A percentile compares a stretch with the other conserved stretches of the same genome.
Evolutionary conservation across 1,284 basidiomycete species (phyloP).

Genomic region (Boletellus deceptivus): DNA sequence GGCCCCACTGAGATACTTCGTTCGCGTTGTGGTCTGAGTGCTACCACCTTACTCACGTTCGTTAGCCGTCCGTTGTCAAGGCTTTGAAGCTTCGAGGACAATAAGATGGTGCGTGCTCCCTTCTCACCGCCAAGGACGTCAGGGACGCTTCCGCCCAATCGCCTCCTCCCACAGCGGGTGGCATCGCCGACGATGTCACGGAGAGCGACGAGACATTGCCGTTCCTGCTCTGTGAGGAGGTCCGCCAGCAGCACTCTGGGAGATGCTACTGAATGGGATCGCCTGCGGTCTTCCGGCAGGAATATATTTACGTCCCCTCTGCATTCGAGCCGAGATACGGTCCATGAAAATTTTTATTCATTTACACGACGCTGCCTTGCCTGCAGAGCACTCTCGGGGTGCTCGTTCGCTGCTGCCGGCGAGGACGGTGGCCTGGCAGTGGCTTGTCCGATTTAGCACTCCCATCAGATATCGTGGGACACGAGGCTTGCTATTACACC

Average conservation of each 20-base stretch:
- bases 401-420: slow-evolving; percentile 1
- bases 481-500: neutral
- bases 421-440: slow-evolving; percentile 1
- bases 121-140: slow-evolving; percentile 46
- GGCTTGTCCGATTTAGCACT: slow-evolving; percentile 6
- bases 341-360: neutral
- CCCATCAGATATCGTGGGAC: slow-evolving; percentile 1
- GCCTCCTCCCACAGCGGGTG: slow-evolving; percentile 94
- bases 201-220: slow-evolving; percentile 73
- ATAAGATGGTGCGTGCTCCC: neutral
- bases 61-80: neutral
- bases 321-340: slow-evolving; percentile 16
- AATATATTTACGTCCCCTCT: slow-evolving; percentile 11
- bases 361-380: neutral
- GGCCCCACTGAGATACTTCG: neutral
- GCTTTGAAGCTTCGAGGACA: neutral
- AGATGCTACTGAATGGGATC: slow-evolving; percentile 49
- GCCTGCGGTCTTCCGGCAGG: slow-evolving; percentile 17
- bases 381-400: neutral
- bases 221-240: slow-evolving; percentile 7
- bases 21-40: neutral
- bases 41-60: neutral
- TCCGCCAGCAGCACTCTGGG: slow-evolving; percentile 49
- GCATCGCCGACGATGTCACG: slow-evolving; percentile 98
- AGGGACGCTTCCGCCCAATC: slow-evolving; percentile 96